A percentile compares a stretch with the other conserved stretches of the same genome.
These are phyloP conservation scores for Diospyros kaki DNA, from an alignment of 148 eudicot species.

Conservation along the genomic window DNA sequence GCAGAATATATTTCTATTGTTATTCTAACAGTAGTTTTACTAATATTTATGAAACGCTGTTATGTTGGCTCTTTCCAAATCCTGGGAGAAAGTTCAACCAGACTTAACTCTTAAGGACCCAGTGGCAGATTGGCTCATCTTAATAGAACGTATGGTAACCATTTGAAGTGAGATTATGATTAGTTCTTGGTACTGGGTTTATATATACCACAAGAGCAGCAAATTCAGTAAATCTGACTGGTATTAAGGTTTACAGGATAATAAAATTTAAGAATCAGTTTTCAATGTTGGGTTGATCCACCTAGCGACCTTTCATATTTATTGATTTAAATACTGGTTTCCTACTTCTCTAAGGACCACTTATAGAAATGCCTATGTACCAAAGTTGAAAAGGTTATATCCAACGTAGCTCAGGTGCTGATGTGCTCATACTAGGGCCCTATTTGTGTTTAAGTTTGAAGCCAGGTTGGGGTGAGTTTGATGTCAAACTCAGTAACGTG, in stretches of 20 bases:
- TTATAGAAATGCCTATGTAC: not conserved
- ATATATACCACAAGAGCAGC: not conserved
- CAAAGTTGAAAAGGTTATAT: not conserved
- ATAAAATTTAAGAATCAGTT: not conserved
- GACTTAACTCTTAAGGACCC: not conserved
- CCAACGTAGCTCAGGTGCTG: not conserved
- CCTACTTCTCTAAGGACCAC: not conserved
- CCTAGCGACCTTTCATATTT: slow-evolving; percentile 19
- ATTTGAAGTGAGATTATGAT: slow-evolving; percentile 8
- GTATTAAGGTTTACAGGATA: not conserved
- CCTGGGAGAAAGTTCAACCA: slow-evolving; percentile 11
- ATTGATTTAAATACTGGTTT: slow-evolving; percentile 15
- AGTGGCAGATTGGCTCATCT: slow-evolving; percentile 5
- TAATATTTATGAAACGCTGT: not conserved
- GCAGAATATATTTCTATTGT: not conserved
- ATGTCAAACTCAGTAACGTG: too few species aligned
- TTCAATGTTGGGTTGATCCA: slow-evolving; percentile 30
- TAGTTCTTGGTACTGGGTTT: not conserved
- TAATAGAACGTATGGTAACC: slow-evolving; percentile 14
- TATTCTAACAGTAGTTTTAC: not conserved
- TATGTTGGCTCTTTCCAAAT: slow-evolving; percentile 11
- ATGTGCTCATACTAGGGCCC: not conserved
- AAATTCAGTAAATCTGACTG: not conserved
- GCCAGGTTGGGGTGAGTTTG: too few species aligned
- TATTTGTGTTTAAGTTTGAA: not conserved